Evolutionary conservation across 805 yeast species (phyloP), one percentile per base, ranked within the genome.

Genomic region (Pichia insulana): DNA sequence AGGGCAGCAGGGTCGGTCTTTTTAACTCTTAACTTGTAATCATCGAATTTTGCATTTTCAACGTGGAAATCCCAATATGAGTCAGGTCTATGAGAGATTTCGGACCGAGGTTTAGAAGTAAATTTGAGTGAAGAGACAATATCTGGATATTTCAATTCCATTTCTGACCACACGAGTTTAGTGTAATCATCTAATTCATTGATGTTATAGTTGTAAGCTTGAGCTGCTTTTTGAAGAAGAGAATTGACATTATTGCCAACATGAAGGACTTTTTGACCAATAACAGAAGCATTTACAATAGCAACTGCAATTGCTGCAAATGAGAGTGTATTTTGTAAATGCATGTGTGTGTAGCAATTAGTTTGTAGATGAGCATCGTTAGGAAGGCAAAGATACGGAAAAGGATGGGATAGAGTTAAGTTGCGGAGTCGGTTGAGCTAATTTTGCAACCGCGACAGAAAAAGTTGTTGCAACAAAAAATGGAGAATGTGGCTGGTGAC

Each of bases 111-210:
- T 33, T 62, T 58, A 8, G 80, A 65, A 48, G 59, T 63, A 48
- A 77, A 67, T 46, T 68, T 68, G 65, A 83, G 61, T 36, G 67
- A 62, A 18, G 67, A 52, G 16, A 78, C 60, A 20, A 76, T 67
- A n/a, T 69, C 64, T 19, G 89, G 89, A 62, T 73, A 82, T 39
- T 65, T 61, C 53, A 69, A 43, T 31, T 80, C 64, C 78, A 81
- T 73, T 33, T 81, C 87, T 22, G 72, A 54, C 89, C 89, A 82
- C 27, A 73, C 55, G 20, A 57, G 46, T 55, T 73, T 70, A 39
- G 80, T 60, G 11, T 71, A 77, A 4, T 63, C 56, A 15, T 82
- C 66, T 36, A 80, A 51, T 13, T 66, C 50, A 25, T 71, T 76
- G 25, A 71, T 43, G 3, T 80, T 74, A 48, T 75, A 68, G 42